phyloP scores from a whole-genome alignment of 2,329 filamentous ascomycete species.

The Clathrospora elynae region DNA sequence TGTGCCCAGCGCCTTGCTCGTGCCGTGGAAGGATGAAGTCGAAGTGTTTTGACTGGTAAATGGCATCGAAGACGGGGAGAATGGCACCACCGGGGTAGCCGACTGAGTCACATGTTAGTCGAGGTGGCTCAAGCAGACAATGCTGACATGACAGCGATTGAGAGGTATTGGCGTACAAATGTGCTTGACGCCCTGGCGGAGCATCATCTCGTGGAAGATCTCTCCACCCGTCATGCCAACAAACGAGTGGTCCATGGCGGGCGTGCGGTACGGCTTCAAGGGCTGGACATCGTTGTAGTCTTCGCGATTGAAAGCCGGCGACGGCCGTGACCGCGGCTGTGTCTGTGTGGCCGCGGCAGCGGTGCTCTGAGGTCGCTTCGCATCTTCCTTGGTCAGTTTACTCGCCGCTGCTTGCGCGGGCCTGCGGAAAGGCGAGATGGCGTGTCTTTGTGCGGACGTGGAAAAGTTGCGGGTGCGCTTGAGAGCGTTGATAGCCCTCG shows the following conservation, averaged over 20 bases:
- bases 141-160: conserved; percentile 5
- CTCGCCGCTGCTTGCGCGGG: conserved; percentile 41
- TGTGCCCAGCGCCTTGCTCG: conserved; percentile 97
- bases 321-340: conserved; percentile 42
- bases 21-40: conserved; percentile 94
- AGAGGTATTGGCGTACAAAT: conserved; percentile 70
- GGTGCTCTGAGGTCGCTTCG: conserved; percentile 52
- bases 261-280: conserved; percentile 53
- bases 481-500: conserved; percentile 43
- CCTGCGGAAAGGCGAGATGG: conserved; percentile 52
- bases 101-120: conserved; percentile 47
- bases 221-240: conserved; percentile 94
- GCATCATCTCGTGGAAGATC: conserved; percentile 99
- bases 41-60: conserved; percentile 97
- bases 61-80: conserved; percentile 96
- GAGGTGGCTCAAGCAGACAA: conserved; percentile 1
- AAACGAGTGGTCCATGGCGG: conserved; percentile 66
- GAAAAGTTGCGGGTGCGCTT: conserved; percentile 53
- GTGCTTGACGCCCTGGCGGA: conserved; percentile 87
- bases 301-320: conserved; percentile 58
- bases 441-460: conserved; percentile 47
- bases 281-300: conserved; percentile 53
- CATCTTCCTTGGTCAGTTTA: conserved; percentile 46
- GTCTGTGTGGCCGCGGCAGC: conserved; percentile 44
- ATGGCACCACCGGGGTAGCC: conserved; percentile 93